Evolutionary conservation across 345 rosid genomes (phyloP), one percentile per base, ranked within the genome.

Genomic region (Populus davidiana): DNA sequence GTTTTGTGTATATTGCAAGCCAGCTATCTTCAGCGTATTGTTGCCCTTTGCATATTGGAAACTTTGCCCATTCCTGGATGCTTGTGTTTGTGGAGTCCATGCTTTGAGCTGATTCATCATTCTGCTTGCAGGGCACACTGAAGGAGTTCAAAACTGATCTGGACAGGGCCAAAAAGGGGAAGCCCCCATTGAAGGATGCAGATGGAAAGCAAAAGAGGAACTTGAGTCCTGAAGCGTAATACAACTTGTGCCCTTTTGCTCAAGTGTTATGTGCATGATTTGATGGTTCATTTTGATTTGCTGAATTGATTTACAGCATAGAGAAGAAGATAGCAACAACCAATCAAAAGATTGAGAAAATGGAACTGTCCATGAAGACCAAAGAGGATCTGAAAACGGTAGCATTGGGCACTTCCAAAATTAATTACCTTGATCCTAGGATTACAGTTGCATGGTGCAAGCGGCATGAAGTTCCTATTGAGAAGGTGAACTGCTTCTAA

Each of bases 371-470:
- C 69, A 93, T 88, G 91, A 75, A 77, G 73, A 87, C 92, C 44
- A 96, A 91, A 74, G 99, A 96, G 75, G 98, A 96, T 77, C 82
- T 96, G 66, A 96, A 96, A 88, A 92, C 97, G 0, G 97, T 96
- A 73, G 97, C 99, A 31, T 81, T 96, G 64, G 98, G 99, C 79
- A 96, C 98, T 1, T 96, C 99, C 69, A 96, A 93, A 80, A 92
- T 96, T 78, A 96, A 96, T 78, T 96, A 96, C 78, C 90, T 94
- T 36, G 98, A 96, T 85, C 99, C 99, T 65, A 88, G 99, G 87
- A 96, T 96, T 70, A 93, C 97, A 0, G 99, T 96, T 10, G 97
- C 99, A 4, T 96, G 99, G 99, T 96, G 99, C 90, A 96, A 96
- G 84, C 89, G 99, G 27, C 94, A 90, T 54, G 99, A 96, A 72